phyloP scores from a whole-genome alignment of 2,329 filamentous ascomycete genomes.

The Fusarium nanum region DNA sequence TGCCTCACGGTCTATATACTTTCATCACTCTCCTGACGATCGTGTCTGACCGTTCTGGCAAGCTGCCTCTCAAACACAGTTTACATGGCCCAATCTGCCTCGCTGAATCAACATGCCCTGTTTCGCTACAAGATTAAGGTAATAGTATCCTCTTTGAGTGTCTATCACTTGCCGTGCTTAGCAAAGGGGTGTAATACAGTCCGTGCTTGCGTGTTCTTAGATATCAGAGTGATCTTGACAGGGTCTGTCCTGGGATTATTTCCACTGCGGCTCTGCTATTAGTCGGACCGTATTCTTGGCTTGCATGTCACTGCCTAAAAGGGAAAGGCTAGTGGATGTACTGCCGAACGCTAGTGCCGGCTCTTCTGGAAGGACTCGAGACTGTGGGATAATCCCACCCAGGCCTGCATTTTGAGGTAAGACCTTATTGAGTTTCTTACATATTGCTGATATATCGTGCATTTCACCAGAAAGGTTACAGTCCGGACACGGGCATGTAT shows the following conservation, averaged over 20 bases:
- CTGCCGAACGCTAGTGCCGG: neutral
- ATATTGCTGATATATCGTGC: neutral
- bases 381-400: neutral
- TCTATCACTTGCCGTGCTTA: conserved; percentile 2
- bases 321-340: neutral
- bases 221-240: neutral
- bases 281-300: conserved; percentile 3
- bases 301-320: neutral
- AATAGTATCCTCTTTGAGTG: neutral
- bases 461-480: neutral
- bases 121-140: neutral
- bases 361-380: neutral
- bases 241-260: too few species aligned
- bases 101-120: neutral
- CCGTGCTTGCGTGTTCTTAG: neutral
- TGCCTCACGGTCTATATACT: conserved; percentile 1
- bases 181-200: neutral
- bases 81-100: neutral
- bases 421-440: neutral
- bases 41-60: neutral
- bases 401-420: neutral
- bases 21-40: neutral
- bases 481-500: neutral
- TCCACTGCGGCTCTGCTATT: conserved; percentile 2
- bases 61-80: neutral